Conservation (phyloP, 768 basidiomycete species). For the Amanita pallidorosea region DNA sequence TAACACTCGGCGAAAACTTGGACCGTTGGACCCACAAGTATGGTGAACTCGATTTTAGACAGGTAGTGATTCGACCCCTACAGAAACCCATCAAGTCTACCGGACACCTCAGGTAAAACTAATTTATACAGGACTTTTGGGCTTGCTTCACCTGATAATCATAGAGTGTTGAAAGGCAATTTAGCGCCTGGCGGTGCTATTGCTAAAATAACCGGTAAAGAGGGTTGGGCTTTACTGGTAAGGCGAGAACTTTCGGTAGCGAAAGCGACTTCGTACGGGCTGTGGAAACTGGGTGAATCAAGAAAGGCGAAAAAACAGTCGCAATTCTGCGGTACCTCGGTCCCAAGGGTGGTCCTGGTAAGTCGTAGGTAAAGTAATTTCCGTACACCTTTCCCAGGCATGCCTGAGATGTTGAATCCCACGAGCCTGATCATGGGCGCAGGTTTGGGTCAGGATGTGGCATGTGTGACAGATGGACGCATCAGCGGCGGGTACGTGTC, state of each 20-base stretch:
- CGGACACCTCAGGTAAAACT: slow-evolving; percentile 74
- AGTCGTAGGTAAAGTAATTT: slow-evolving; percentile 16
- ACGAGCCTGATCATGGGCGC: slow-evolving; percentile 99
- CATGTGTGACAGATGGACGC: slow-evolving; percentile 96
- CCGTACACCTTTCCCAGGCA: slow-evolving; percentile 39
- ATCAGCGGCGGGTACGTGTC: slow-evolving; percentile 88
- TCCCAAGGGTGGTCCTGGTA: slow-evolving; percentile 92
- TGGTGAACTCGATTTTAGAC: slow-evolving; percentile 63
- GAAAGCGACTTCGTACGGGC: slow-evolving; percentile 85
- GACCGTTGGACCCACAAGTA: slow-evolving; percentile 79
- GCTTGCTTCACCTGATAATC: slow-evolving; percentile 2
- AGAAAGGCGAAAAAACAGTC: slow-evolving; percentile 94
- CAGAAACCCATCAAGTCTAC: slow-evolving; percentile 80
- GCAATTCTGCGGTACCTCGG: slow-evolving; percentile 93
- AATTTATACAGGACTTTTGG: background rate
- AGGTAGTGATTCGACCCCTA: slow-evolving; percentile 84
- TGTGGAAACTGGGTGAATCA: slow-evolving; percentile 80
- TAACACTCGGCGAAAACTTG: slow-evolving; percentile 84
- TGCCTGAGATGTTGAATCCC: slow-evolving; percentile 99
- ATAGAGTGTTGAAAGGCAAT: slow-evolving; percentile 83
- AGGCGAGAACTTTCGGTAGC: slow-evolving; percentile 85
- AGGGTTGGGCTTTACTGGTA: slow-evolving; percentile 81
- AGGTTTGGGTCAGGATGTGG: slow-evolving; percentile 90
- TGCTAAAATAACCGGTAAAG: slow-evolving; percentile 94
- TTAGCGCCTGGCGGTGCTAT: slow-evolving; percentile 94